Conservation (phyloP, 352 stramenopile genomes). For the Peronosclerospora sorghi region DNA sequence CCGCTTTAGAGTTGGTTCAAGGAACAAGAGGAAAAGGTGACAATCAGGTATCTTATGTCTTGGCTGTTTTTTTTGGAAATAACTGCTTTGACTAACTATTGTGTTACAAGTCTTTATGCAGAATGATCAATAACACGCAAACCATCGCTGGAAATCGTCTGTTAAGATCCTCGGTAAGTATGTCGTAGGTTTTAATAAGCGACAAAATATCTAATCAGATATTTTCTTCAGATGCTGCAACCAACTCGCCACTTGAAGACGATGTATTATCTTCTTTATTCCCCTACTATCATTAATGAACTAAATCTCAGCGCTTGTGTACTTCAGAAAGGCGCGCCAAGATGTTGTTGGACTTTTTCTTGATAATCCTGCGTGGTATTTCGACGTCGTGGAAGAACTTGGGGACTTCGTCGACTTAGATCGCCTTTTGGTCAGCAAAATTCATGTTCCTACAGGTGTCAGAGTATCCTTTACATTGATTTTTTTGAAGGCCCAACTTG, state of each 20-base stretch:
- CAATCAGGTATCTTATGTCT: slow-evolving; percentile 28
- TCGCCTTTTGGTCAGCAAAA: slow-evolving; percentile 40
- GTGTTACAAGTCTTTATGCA: slow-evolving; percentile 49
- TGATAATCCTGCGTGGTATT: slow-evolving; percentile 73
- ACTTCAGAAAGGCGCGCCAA: slow-evolving; percentile 47
- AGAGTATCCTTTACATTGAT: background rate
- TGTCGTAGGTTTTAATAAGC: background rate
- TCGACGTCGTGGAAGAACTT: slow-evolving; percentile 67
- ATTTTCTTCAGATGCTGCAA: slow-evolving; percentile 52
- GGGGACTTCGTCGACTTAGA: slow-evolving; percentile 66
- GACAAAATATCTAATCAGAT: background rate
- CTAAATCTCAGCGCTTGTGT: background rate
- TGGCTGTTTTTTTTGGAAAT: background rate
- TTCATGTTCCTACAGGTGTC: background rate
- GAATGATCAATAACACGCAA: slow-evolving; percentile 68
- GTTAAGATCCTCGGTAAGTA: slow-evolving; percentile 52
- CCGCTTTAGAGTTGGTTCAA: slow-evolving; percentile 58
- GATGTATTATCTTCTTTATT: slow-evolving; percentile 30
- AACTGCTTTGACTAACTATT: background rate
- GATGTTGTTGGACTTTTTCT: slow-evolving; percentile 64
- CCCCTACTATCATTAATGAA: background rate
- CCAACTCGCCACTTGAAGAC: slow-evolving; percentile 69
- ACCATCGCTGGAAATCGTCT: slow-evolving; percentile 68
- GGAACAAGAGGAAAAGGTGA: slow-evolving; percentile 38
- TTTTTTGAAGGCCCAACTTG: slow-evolving; percentile 45